Base-by-base conservation (phyloP, 257 asterid genomes). In the Solanum dulcamara region DNA sequence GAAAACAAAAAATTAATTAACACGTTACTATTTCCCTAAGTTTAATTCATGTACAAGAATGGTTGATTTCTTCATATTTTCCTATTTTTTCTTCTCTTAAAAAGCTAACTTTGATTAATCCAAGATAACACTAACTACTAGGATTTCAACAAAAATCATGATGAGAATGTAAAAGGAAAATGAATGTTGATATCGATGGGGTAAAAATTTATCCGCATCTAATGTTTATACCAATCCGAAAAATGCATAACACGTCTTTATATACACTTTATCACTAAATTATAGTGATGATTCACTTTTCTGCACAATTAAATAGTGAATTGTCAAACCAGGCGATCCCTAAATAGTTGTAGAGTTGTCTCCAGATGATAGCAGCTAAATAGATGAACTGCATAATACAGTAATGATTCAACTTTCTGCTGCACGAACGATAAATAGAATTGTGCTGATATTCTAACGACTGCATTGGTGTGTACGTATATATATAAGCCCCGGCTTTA, bases 401-500 rank as follows among this genome's bases (percentile, higher is more conserved):
- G 48, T 22, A 17, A 68, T 10, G 51, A 71, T 22, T 71, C 7
- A 37, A 10, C 20, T 20, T 35, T 35, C 5, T 5, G 80, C 44
- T 37, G 30, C 80, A 70, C 10, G 10, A 28, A 37, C 32, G 51
- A 37, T 37, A 71, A 26, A 24, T 60, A 11, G 17, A 60, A 9
- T 22, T 3, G 64, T 55, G 64, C 5, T 55, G 64, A 22, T 55
- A 7, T 24, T 55, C 62, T 22, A 55, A 55, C 62, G 26, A 3
- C 12, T 20, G 26, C 62, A 67, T 30, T 95, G 85, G 97, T 93
- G 70, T 89, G 90, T 81, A 95, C 92, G 44, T 40, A 40, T 40
- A 85, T 96, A 97, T 38, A 96, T 89, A 9, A 96, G 17, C 95
- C 32, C 42, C 6, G 95, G 92, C 85, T 91, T 88, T 5, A 92